phyloP scores from a whole-genome alignment of 129 eudicot species.

The Flaveria brownii region DNA sequence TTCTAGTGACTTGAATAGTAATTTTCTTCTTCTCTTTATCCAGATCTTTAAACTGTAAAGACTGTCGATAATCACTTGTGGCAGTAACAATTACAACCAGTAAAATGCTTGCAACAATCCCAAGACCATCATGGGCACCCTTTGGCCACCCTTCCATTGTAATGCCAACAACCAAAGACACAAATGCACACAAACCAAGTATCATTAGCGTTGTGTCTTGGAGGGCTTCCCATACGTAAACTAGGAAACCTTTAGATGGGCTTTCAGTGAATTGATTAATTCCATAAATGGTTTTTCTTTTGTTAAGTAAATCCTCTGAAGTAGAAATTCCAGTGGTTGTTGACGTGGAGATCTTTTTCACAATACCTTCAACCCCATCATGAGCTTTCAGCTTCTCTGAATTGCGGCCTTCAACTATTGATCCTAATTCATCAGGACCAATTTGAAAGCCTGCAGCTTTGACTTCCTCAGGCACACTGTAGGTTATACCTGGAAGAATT shows the following conservation, averaged over 20 bases:
- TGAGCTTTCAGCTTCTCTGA: slow-evolving; percentile 67
- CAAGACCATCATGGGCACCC: slow-evolving; percentile 97
- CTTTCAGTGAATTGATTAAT: slow-evolving; percentile 73
- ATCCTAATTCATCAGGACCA: slow-evolving; percentile 84
- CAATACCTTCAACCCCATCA: slow-evolving; percentile 81
- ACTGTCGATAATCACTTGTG: slow-evolving; percentile 85
- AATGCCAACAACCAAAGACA: slow-evolving; percentile 82
- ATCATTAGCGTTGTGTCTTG: slow-evolving; percentile 94
- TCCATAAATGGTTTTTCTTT: slow-evolving; percentile 66
- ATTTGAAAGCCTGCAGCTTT: slow-evolving; percentile 78
- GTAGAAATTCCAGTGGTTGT: slow-evolving; percentile 53
- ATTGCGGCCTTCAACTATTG: slow-evolving; percentile 84
- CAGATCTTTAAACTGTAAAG: slow-evolving; percentile 89
- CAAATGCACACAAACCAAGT: slow-evolving; percentile 77
- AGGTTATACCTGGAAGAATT: slow-evolving; percentile 65
- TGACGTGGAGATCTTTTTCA: slow-evolving; percentile 65
- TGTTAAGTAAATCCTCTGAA: slow-evolving; percentile 51
- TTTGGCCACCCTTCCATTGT: slow-evolving; percentile 90
- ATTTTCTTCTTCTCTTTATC: slow-evolving; percentile 94
- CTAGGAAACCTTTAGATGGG: slow-evolving; percentile 81
- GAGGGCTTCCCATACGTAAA: slow-evolving; percentile 93
- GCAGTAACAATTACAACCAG: slow-evolving; percentile 93
- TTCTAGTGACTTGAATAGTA: slow-evolving; percentile 79
- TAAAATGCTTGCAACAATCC: slow-evolving; percentile 88
- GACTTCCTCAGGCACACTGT: slow-evolving; percentile 72